phyloP scores from a whole-genome alignment of 495 filamentous ascomycete species.

The Penicillium egyptiacum region DNA sequence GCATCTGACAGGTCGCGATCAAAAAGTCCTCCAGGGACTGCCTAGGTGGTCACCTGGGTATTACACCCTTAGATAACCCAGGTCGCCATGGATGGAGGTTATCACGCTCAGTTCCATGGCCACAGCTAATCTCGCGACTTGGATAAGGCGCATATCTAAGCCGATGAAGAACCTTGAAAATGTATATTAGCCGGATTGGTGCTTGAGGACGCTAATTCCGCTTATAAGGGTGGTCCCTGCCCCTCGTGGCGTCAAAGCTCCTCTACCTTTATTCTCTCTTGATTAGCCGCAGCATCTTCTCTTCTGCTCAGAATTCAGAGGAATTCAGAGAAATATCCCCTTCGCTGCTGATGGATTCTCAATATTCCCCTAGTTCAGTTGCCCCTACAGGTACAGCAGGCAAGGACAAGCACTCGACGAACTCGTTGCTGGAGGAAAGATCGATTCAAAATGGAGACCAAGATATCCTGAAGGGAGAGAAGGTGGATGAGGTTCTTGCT shows the following conservation, averaged over 20 bases:
- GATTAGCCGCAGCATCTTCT: background rate
- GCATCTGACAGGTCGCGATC: background rate
- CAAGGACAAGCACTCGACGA: background rate
- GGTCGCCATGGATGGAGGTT: background rate
- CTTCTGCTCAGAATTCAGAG: background rate
- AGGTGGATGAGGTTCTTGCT: slow-evolving; percentile 61
- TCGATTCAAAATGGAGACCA: background rate
- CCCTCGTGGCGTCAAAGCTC: background rate
- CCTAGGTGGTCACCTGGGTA: too few relatives aligned
- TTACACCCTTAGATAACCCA: background rate
- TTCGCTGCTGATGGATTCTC: background rate
- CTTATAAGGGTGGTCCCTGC: background rate
- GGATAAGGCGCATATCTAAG: background rate
- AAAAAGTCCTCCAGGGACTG: background rate
- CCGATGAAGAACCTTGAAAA: background rate
- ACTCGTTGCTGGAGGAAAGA: background rate
- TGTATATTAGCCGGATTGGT: background rate
- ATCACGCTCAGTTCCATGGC: background rate
- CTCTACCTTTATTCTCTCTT: background rate
- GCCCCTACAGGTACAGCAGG: background rate
- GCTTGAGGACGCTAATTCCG: background rate
- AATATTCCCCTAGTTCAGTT: background rate
- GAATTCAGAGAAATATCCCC: background rate
- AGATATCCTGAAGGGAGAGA: background rate
- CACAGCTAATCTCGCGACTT: background rate